Percentiles rank a stretch among this genome's conserved stretches.
These are phyloP conservation scores for Sporisorium scitamineum DNA, from an alignment of 1,284 basidiomycete species.

Conservation along the genomic window DNA sequence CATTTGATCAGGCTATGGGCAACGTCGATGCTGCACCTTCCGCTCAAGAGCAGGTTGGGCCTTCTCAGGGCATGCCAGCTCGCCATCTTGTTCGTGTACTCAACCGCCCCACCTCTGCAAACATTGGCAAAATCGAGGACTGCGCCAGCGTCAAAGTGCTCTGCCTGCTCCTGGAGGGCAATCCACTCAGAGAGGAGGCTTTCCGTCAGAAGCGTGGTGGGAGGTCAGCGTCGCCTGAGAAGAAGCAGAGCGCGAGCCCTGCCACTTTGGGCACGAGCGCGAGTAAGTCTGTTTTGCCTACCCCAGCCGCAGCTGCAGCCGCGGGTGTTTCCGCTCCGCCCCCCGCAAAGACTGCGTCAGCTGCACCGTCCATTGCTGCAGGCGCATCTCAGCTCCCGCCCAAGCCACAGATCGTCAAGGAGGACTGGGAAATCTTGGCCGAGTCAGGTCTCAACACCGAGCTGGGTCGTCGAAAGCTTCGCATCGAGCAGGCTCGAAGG, in stretches of 20 bases:
- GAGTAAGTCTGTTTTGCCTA: not conserved
- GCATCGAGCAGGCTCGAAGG: conserved; percentile 42
- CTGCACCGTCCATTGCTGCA: not conserved
- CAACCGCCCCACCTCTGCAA: conserved; percentile 31
- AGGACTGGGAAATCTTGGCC: conserved; percentile 57
- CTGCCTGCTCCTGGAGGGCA: conserved; percentile 53
- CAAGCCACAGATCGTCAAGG: conserved; percentile 45
- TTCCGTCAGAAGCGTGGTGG: conserved; percentile 59
- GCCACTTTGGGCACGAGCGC: not conserved
- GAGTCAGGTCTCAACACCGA: conserved; percentile 57
- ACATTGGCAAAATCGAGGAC: conserved; percentile 33
- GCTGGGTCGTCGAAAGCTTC: conserved; percentile 49
- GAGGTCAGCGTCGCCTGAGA: conserved; percentile 37
- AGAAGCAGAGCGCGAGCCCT: conserved; percentile 17
- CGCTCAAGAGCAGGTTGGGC: conserved; percentile 1
- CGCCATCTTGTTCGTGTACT: conserved; percentile 55
- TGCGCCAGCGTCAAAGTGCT: conserved; percentile 28
- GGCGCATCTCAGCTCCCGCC: conserved; percentile 32
- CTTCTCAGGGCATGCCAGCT: conserved; percentile 20
- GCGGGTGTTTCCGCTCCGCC: not conserved
- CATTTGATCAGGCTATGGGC: conserved; percentile 35
- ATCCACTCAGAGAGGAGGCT: conserved; percentile 54
- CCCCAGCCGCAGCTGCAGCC: not conserved
- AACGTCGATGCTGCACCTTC: conserved; percentile 13
- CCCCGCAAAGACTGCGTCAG: not conserved